Base-by-base conservation (phyloP, 2,329 filamentous ascomycete genomes). In the Shiraia bambusicola region DNA sequence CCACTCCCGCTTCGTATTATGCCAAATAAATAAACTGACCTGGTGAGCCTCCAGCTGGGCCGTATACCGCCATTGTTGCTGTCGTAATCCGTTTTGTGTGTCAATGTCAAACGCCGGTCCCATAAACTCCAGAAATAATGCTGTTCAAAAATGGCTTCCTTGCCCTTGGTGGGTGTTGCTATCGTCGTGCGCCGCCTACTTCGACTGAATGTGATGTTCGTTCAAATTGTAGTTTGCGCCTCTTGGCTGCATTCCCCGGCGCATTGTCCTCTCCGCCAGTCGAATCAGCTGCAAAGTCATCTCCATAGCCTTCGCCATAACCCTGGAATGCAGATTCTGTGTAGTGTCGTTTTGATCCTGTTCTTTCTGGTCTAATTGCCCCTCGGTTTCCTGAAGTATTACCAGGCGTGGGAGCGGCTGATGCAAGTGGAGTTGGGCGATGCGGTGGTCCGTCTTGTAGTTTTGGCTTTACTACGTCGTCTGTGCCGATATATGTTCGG, bases 311-410 rank as follows among this genome's bases (percentile, higher is more conserved):
- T 53, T 89, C 85, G 31, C 81, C 79, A 58, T 90, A 90, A 29
- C 87, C 86, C 57, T 86, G 82, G 59, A 80, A 91, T 57, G 83
- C 87, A 55, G 76, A 79, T 50, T 91, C 87, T 28, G 84, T 82
- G 61, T 90, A 91, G 49, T 83, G 80, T 34, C 87, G 79, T 75
- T 90, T 90, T 72, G 86, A 88, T 48, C 80, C 77, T 40, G 76
- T 73, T 34, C 87, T 78, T 54, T 84, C 82, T 25, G 84, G 81
- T 40, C 86, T 76, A 28, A 72, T 66, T 9, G 71, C 67, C 40
- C 80, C 76, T 39, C 60, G 56, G n/a, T 60, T 61, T n/a, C 66
- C 63, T 6, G 67, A 64, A 7, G 67, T 53, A 7, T 67, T 69
- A 27, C 64, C 68, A 19, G 69, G 59, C 46, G 54, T 66, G 11